Evolutionary conservation across 2,329 filamentous ascomycete genomes (phyloP).

Genomic region (Trichoderma aggressivum): DNA sequence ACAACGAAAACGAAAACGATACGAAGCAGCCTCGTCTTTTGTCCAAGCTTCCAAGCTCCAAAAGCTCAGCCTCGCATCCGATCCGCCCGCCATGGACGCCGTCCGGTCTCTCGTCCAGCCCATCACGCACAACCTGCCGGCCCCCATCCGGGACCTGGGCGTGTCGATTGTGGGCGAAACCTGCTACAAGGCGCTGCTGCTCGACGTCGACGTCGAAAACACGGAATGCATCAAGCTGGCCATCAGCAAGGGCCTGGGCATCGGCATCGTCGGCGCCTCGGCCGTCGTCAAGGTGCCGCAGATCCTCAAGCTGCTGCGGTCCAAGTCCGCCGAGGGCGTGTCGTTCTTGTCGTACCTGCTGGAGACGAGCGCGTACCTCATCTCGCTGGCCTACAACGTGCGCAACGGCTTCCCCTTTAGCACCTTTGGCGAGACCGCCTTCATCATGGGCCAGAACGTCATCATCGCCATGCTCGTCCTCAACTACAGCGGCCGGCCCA

Average conservation of each 20-base stretch:
- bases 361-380: conserved; percentile 83
- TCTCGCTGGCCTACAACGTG: conserved; percentile 87
- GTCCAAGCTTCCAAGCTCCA: background rate
- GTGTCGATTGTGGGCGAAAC: conserved; percentile 73
- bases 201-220: conserved; percentile 77
- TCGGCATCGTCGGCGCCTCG: conserved; percentile 87
- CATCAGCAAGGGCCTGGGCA: conserved; percentile 86
- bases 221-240: conserved; percentile 81
- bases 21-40: background rate
- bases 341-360: conserved; percentile 89
- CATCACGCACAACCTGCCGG: conserved; percentile 69
- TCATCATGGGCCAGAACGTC: conserved; percentile 91
- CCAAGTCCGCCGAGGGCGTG: conserved; percentile 77
- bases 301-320: conserved; percentile 84
- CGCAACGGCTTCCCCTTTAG: conserved; percentile 92
- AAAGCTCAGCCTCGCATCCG: conserved; percentile 1
- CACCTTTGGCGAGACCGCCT: conserved; percentile 91
- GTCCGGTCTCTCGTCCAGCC: conserved; percentile 61
- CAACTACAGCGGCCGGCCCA: conserved; percentile 69
- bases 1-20: background rate
- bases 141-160: conserved; percentile 70
- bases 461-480: conserved; percentile 84
- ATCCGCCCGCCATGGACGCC: conserved; percentile 50
- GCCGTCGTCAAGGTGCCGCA: conserved; percentile 95
- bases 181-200: conserved; percentile 84